Base-by-base conservation (phyloP, 352 stramenopile species). In the Phytophthora capsici region DNA sequence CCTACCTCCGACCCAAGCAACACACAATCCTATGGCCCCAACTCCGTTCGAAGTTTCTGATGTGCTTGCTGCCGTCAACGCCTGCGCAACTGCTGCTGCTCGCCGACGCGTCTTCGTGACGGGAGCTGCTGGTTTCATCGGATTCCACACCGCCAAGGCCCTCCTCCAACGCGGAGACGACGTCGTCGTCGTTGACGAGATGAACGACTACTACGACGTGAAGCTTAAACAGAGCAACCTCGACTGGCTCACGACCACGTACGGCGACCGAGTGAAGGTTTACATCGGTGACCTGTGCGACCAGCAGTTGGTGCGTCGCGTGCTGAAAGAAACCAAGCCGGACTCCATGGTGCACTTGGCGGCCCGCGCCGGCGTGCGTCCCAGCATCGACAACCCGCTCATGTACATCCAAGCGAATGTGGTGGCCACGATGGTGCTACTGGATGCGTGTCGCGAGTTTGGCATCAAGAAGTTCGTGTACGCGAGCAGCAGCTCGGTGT, bases 131-230 rank as follows among this genome's bases (percentile, higher is more conserved):
- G 97, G 97, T 13, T 99, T 99, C 75, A 98, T 99, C 58, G 97
- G 97, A 17, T 98, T 94, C 66, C 93, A 99, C 83, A 98, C 98
- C 4, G 92, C 93, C 46, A 85, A 96, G 60, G 73, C 80, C 30
- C 79, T 98, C 28, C 80, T 98, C 4, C 73, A 79, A 3, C 83
- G 93, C 20, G 91, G 90, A 32, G 90, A 98, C 54, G 75, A 93
- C 50, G 97, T 99, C 23, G 89, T 99, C 2, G 89, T 98, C 47
- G 82, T 99, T 19, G 98, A 99, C 69, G 97, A 99, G 81, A 82
- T 99, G 51, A 99, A 99, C 73, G 95, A 99, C 71, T 99, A 99
- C 78, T 99, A 99, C 75, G 96, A 99, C 71, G 90, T 98, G n/a
- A 66, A 75, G 50, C 93, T 98, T 63, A 99, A 99, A 84, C 84